Evolutionary conservation across 352 stramenopile species (phyloP).

Genomic region (Globisporangium spiculum): DNA sequence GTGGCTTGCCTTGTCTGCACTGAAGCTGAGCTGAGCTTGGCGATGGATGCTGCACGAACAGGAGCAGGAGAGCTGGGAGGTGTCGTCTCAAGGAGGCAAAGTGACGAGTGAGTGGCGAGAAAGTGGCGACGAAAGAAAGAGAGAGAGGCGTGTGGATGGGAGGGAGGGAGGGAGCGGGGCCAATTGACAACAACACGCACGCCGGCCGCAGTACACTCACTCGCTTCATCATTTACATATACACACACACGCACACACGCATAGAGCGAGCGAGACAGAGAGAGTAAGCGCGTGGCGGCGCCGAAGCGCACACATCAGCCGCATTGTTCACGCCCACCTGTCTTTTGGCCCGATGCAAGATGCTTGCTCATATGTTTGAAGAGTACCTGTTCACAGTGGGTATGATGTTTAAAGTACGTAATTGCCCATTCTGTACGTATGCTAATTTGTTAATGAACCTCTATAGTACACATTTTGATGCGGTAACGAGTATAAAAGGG

Average conservation of each 20-base stretch:
- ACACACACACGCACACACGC: background rate
- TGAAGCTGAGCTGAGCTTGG: background rate
- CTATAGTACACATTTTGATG: background rate
- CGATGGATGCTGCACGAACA: too few relatives aligned
- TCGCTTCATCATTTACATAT: background rate
- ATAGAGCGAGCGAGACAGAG: background rate
- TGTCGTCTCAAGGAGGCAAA: conserved; percentile 8
- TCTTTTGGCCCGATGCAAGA: background rate
- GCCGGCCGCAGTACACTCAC: background rate
- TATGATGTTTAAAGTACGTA: background rate
- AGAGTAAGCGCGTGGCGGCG: background rate
- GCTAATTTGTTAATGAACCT: background rate
- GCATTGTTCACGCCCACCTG: background rate
- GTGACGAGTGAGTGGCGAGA: background rate
- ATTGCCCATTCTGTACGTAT: background rate
- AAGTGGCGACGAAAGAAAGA: background rate
- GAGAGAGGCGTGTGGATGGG: background rate
- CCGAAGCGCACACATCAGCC: background rate
- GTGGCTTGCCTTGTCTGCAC: background rate
- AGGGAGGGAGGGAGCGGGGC: background rate
- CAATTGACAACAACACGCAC: background rate
- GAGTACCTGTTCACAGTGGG: background rate
- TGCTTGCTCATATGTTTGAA: background rate
- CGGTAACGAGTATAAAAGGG: background rate
- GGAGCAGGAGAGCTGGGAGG: background rate